Evolutionary conservation across 805 yeast species (phyloP), one percentile per base, ranked within the genome.

Genomic region (Metschnikowia colocasiae): DNA sequence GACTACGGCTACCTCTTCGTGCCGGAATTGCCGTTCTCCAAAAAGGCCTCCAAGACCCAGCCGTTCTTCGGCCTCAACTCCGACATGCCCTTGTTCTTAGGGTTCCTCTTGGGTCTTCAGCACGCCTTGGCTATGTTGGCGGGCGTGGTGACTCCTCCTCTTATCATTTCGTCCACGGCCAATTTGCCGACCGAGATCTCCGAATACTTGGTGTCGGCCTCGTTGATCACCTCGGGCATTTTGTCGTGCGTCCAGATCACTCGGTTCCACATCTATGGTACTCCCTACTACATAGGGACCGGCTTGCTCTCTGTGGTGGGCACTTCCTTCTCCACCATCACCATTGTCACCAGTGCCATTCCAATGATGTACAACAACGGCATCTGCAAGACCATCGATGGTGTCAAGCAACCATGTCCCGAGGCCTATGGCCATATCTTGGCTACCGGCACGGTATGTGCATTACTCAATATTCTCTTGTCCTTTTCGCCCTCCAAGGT

Each of bases 41-140:
- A 62, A 56, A 69, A 54, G 56, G 65, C 60, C 53, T 65, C 70
- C 22, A 78, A 77, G 45, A 69, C 80, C 2, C 89, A 85, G 58
- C 95, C 96, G 0, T 90, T 90, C 67, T 91, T 89, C 58, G 89
- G 94, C 4, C 67, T 90, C 43, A 73, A 89, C 61, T 80, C 83
- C 37, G 87, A 82, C 1, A 82, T 91, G 80, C 97, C 97, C 0
- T 56, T 89, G n/a, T 56, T 85, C 6, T 71, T 90, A 48, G 95
- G 95, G 1, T 63, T 85, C 48, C 47, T 90, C 9, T 75, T 91
- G 29, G 97, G 97, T 15, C 75, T 90, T 52, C 97, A 90, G 69
- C 97, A 90, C 62, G 71, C 95, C 1, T 65, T 90, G 54, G 82
- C 97, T 22, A 90, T 91, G 96, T 69, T 90, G 68, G 97, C 96